phyloP scores from a whole-genome alignment of 495 filamentous ascomycete genomes.

The Barbatosphaeria neglecta region DNA sequence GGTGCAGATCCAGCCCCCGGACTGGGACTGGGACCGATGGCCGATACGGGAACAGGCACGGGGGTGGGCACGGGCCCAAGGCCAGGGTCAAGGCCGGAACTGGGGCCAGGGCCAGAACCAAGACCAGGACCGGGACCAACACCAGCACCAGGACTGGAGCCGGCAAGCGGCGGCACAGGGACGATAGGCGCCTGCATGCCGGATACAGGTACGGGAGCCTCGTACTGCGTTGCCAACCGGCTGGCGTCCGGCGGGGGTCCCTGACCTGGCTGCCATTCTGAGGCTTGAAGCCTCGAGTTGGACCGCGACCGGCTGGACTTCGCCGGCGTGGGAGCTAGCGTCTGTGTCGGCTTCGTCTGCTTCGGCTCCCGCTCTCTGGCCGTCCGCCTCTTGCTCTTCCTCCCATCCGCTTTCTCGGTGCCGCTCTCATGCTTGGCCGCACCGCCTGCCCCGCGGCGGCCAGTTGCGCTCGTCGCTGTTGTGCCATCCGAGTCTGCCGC shows the following conservation, averaged over 20 bases:
- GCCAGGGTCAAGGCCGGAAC: no score
- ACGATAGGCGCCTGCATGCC: constrained; percentile 27
- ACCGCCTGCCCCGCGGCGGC: constrained; percentile 38
- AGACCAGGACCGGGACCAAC: no score
- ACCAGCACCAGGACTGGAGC: no score
- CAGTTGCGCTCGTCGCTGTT: constrained; percentile 34
- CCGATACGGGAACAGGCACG: no score
- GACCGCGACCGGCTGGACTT: constrained; percentile 34
- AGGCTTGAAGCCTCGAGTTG: constrained; percentile 25
- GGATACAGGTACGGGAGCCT: constrained; percentile 16
- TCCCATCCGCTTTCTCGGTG: constrained; percentile 42
- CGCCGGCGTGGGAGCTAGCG: constrained; percentile 29
- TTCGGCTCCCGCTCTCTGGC: constrained; percentile 26
- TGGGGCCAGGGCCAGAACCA: no score
- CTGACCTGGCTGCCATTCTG: constrained; percentile 25
- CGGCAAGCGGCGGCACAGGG: constrained; percentile 18
- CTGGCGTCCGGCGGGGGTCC: constrained; percentile 20
- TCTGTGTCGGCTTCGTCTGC: constrained; percentile 17
- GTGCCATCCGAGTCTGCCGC: constrained; percentile 44
- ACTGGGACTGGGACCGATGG: no score
- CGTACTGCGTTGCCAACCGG: constrained; percentile 21
- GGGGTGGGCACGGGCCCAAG: no score
- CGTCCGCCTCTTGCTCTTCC: constrained; percentile 36
- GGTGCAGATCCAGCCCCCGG: no score
- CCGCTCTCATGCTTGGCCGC: constrained; percentile 35